Evolutionary conservation across 192 early-diverging fungal species (phyloP), one percentile per base, ranked within the genome.

Genomic region (Umbelopsis ramanniana): DNA sequence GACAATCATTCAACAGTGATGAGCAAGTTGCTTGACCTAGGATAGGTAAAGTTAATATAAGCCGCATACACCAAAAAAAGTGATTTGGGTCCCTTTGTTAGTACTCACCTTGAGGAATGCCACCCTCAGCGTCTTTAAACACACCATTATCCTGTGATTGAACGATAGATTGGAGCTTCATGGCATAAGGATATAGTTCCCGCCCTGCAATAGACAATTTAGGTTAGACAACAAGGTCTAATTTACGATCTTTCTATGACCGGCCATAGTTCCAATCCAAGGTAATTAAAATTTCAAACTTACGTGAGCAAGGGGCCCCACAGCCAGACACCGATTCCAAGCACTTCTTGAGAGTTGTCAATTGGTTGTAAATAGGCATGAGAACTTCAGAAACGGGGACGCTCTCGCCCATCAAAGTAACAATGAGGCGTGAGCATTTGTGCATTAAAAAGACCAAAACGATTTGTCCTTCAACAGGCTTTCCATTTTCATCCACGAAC

Each of bases 1-100:
- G 93, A 73, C 95, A 96, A 74, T 97, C 91, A 52, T 90, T 89
- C 71, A 97, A 84, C 67, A 97, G 74, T 29, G 89, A 88, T 72
- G 91, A 89, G 47, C 95, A 88, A 35, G 94, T 89, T 23, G 92
- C 94, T 77, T 97, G 95, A 37, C 95, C 57, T 63, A 37, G 15
- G 0, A 19, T 19, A 38, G 10, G 35, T 35, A n/a, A 17, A 0
- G 33, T 63, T 50, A 17, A 17, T 50, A 50, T 21, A 43, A 43
- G 0, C 40, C 8, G 40, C 6, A 11, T 17, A 21, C 1, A 17
- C 52, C n/a, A n/a, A 43, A 8, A 15, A 7, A 57, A 29, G 29
- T 17, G 8, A 43, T 12, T 43, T 43, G 40, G 40, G 1, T 2
- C 40, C n/a, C n/a, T n/a, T n/a, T n/a, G n/a, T n/a, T n/a, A n/a